Evolutionary conservation across 1,284 basidiomycete genomes (phyloP).

Genomic region (Microbotryomycetes sp.): DNA sequence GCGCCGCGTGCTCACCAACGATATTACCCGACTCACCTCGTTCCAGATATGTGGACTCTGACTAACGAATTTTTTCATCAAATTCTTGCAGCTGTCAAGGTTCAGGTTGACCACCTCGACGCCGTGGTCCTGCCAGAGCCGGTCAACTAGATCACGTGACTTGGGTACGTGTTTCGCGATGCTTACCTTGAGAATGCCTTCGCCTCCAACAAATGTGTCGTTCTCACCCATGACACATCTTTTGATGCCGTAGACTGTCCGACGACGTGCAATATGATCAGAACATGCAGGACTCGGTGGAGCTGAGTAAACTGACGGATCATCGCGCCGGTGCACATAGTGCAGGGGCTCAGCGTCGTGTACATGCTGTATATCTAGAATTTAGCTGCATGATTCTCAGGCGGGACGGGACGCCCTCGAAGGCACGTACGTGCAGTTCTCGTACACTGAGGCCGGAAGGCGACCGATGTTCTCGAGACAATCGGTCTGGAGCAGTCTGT

Average conservation of each 20-base stretch:
- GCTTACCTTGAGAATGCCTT: constrained; percentile 22
- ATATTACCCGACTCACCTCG: constrained; percentile 15
- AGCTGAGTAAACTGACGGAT: background rate
- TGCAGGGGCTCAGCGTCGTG: constrained; percentile 31
- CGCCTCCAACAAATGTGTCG: constrained; percentile 34
- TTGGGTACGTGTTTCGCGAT: background rate
- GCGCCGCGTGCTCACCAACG: no score
- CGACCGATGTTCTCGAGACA: constrained; percentile 33
- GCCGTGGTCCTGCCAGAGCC: background rate
- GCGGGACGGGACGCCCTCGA: background rate
- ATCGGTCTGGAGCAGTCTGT: constrained; percentile 28
- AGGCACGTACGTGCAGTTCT: constrained; percentile 27
- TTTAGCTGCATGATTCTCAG: no score
- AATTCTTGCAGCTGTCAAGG: constrained; percentile 45
- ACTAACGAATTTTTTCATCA: constrained; percentile 50
- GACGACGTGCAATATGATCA: constrained; percentile 1
- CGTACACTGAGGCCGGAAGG: constrained; percentile 31
- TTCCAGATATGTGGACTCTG: constrained; percentile 49
- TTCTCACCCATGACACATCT: constrained; percentile 37
- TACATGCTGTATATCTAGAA: constrained; percentile 13
- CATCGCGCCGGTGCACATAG: constrained; percentile 33
- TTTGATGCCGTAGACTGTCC: constrained; percentile 25
- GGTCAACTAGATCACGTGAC: background rate
- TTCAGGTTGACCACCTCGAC: constrained; percentile 33
- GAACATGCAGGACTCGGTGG: constrained; percentile 1